phyloP scores from a whole-genome alignment of 495 filamentous ascomycete species.

The Parathielavia hyrcaniae region DNA sequence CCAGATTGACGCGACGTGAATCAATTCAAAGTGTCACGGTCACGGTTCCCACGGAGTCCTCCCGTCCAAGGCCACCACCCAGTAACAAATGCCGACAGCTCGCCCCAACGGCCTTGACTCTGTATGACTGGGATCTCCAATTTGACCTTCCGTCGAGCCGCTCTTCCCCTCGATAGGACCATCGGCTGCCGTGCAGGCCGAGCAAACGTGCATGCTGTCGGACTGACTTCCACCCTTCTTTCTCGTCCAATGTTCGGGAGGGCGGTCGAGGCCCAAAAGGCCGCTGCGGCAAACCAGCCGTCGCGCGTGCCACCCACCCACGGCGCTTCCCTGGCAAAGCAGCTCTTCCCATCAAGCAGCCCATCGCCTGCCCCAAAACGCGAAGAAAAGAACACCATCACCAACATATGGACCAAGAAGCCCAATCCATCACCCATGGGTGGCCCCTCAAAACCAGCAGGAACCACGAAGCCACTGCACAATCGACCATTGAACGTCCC shows the following conservation, averaged over 20 bases:
- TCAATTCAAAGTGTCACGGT: too few species aligned
- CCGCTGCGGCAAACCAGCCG: conserved; percentile 18
- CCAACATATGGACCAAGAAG: conserved; percentile 25
- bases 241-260: conserved; percentile 23
- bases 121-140: conserved; percentile 30
- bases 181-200: not conserved
- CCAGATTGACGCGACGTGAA: conserved; percentile 13
- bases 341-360: conserved; percentile 47
- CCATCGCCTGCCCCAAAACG: conserved; percentile 21
- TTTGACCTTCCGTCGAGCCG: conserved; percentile 26
- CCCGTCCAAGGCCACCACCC: not conserved
- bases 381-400: conserved; percentile 31
- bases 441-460: not conserved
- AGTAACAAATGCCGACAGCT: not conserved
- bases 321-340: conserved; percentile 33
- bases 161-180: conserved; percentile 18
- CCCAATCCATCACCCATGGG: not conserved
- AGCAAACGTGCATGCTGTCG: conserved; percentile 6
- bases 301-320: conserved; percentile 15
- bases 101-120: conserved; percentile 13
- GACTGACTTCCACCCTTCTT: conserved; percentile 4
- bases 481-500: conserved; percentile 14
- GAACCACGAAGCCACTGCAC: conserved; percentile 17
- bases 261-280: conserved; percentile 19
- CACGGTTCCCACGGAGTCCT: too few species aligned